Evolutionary conservation across 2,329 filamentous ascomycete species (phyloP).

Genomic region (Daldinia sp.): DNA sequence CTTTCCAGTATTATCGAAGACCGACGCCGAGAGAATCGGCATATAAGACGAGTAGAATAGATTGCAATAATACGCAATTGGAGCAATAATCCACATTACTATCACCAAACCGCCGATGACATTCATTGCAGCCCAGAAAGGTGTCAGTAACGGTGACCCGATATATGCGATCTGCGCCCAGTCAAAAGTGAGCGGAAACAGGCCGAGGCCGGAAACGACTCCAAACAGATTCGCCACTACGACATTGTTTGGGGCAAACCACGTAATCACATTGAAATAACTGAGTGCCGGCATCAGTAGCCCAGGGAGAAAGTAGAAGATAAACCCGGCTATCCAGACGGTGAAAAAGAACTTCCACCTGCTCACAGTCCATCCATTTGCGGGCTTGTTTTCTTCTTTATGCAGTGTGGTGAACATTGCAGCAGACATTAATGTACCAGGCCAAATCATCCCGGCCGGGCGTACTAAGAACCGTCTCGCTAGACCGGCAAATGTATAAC

Average conservation of each 20-base stretch:
- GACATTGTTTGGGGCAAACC: constrained; percentile 89
- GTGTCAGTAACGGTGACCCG: constrained; percentile 84
- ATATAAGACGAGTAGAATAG: constrained; percentile 85
- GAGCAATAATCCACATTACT: constrained; percentile 87
- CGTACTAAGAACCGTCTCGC: constrained; percentile 84
- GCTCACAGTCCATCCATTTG: constrained; percentile 85
- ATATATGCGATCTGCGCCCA: constrained; percentile 93
- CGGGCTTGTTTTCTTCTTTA: constrained; percentile 83
- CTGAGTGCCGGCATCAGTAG: constrained; percentile 85
- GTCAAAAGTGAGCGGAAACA: constrained; percentile 90
- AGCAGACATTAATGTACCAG: constrained; percentile 86
- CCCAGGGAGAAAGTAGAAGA: constrained; percentile 88
- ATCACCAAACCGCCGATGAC: constrained; percentile 83
- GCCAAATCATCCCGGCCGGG: constrained; percentile 92
- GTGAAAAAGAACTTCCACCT: constrained; percentile 86
- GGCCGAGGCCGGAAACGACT: constrained; percentile 82
- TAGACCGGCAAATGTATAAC: constrained; percentile 87
- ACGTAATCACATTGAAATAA: constrained; percentile 90
- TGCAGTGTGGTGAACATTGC: constrained; percentile 91
- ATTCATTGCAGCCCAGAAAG: constrained; percentile 89
- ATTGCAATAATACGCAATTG: constrained; percentile 84
- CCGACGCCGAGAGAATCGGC: constrained; percentile 85
- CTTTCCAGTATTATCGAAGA: constrained; percentile 86
- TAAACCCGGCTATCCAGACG: constrained; percentile 76
- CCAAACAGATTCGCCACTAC: constrained; percentile 88